Conservation (phyloP, 345 rosid genomes). For the Brassica rapa region DNA sequence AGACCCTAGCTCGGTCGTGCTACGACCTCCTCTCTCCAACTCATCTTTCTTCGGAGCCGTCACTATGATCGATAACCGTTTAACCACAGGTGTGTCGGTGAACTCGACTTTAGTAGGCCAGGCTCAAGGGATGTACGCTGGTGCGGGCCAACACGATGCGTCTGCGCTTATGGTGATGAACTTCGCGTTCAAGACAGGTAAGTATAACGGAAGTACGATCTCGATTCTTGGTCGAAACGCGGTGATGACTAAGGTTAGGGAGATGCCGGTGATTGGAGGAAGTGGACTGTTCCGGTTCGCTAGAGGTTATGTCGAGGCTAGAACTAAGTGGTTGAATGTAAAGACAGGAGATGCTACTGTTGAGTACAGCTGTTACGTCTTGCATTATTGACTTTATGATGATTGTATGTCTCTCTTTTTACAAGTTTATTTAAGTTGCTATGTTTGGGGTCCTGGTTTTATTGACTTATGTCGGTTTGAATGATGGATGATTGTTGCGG, state of each 20-base stretch:
- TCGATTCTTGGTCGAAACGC: conserved; percentile 47
- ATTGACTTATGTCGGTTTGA: no score
- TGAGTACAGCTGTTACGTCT: conserved; percentile 43
- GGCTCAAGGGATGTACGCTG: conserved; percentile 32
- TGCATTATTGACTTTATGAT: conserved; percentile 35
- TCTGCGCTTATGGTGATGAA: conserved; percentile 44
- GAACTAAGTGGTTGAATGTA: conserved; percentile 27
- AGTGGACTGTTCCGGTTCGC: background rate
- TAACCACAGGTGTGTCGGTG: conserved; percentile 38
- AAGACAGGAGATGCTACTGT: conserved; percentile 34
- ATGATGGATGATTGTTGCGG: background rate
- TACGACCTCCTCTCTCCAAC: conserved; percentile 34
- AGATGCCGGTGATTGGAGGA: background rate
- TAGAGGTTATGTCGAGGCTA: conserved; percentile 47
- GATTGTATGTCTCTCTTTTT: background rate
- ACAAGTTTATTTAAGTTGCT: background rate
- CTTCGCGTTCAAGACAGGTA: conserved; percentile 36
- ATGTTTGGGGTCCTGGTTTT: background rate
- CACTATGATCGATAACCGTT: conserved; percentile 46
- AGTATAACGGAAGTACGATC: conserved; percentile 38
- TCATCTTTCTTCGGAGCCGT: conserved; percentile 42
- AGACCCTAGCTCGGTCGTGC: conserved; percentile 37
- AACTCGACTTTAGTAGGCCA: conserved; percentile 37
- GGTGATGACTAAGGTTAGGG: conserved; percentile 32
- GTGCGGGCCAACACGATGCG: conserved; percentile 38